Evolutionary conservation across 371 early-diverging fungal species (phyloP), one percentile per base, ranked within the genome.

Genomic region (Mycotypha africana): DNA sequence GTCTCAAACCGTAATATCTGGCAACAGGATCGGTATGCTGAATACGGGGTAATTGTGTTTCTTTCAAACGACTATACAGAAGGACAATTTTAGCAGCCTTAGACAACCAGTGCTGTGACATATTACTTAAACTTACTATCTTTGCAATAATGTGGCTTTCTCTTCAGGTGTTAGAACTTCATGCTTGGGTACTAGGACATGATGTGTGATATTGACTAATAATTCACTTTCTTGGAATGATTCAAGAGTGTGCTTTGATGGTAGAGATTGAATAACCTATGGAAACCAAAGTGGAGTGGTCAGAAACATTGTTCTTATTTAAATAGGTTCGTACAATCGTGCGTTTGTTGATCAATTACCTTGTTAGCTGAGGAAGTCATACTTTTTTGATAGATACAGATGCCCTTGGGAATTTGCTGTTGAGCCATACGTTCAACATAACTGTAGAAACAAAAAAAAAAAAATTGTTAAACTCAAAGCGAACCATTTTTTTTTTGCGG

Each of bases 151-250:
- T 9, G 84, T 83, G 56, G 86, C 76, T 78, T 95, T 97, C 65
- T 98, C 99, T 55, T 92, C 97, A 10, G 79, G 66, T 10, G 79
- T 76, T 33, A 99, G 67, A 7, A 99, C 87, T 56, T 84, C 88
- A 62, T 99, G 99, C 58, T 86, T 84, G 20, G 99, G 99, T 16
- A 99, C 99, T 38, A 98, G 77, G 34, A 81, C 79, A 68, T 99
- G 99, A 54, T 93, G 82, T 28, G 99, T 99, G 46, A 98, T 97
- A 70, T 99, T 99, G 55, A 99, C 97, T 30, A 98, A 67, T 42
- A 99, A 66, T 64, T 99, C 99, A 39, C 86, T 76, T 61, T 98
- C 97, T 53, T 89, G 77, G 72, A 99, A 99, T 7, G 88, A 78
- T 58, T 99, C 99, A 30, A 99, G 57, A 3, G 84, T 81, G 58